Base-by-base conservation (phyloP, 2,329 filamentous ascomycete genomes). In the Conoideocrella luteorostrata region DNA sequence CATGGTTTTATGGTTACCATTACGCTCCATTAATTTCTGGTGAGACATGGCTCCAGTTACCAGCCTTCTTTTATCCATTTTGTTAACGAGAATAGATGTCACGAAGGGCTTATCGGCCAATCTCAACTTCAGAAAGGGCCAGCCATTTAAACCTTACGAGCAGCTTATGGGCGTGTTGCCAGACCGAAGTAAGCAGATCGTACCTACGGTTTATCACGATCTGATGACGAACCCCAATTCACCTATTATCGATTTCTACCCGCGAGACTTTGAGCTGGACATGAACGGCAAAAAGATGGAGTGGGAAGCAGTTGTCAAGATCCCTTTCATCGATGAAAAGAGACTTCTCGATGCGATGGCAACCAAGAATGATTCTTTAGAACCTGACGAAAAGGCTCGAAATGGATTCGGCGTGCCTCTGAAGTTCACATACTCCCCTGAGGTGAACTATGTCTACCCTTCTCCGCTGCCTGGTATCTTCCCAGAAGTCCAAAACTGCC, bases 201-300 rank as follows among this genome's bases (percentile, higher is more conserved):
- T 98, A 2, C 93, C 93, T 2, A 66, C 68, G 28, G 81, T 89
- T 4, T 97, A 95, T 64, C 88, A 93, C 65, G 81, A 88, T 21
- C 73, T 98, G 39, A 98, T 98, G 93, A 96, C 88, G 2, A 86
- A 86, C 44, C 75, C 84, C 2, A 78, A 86, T 13, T 97, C 91
- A 13, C 89, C 93, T 2, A 98, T 98, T 61, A 86, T 95, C 57
- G 93, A 98, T 61, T 98, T 98, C 62, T 98, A 98, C 57, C 93
- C 93, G 3, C 80, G 91, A 55, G 93, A 98, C 56, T 98, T 98
- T 57, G 88, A 94, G 52, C 74, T 98, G 32, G 94, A 98, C 61
- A 97, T 98, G 93, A 97, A 98, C 56, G 94, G 93, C 47, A 98
- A 98, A 72, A 98, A 95, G 70, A 94, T 95, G 86, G 94, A 98